Conservation (phyloP, 2,329 filamentous ascomycete species). For the Cryphonectria radicalis region DNA sequence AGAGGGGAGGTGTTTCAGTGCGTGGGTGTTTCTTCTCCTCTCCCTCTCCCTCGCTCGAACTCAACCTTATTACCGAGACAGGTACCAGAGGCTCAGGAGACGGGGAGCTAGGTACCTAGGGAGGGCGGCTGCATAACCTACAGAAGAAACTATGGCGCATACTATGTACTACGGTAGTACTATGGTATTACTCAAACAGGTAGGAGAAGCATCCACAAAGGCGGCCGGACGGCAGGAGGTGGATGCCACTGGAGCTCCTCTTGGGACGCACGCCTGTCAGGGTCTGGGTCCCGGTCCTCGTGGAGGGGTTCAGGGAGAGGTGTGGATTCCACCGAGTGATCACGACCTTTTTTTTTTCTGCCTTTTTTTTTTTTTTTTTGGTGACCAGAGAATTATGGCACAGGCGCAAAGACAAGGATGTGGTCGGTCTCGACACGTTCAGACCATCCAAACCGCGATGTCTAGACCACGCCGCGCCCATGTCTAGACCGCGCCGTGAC, state of each 20-base stretch:
- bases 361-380: no score
- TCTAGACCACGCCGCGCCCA: constrained; percentile 1
- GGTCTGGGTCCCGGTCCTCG: background rate
- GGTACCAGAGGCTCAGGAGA: background rate
- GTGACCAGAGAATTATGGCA: background rate
- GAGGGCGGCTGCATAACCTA: background rate
- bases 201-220: background rate
- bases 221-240: constrained; percentile 1
- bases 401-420: background rate
- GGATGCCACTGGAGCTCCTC: background rate
- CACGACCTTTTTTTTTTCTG: background rate
- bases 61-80: background rate
- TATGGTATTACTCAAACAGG: background rate
- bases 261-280: background rate
- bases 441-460: background rate
- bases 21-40: background rate
- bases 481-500: background rate
- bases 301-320: background rate
- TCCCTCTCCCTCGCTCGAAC: background rate
- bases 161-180: background rate
- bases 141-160: background rate
- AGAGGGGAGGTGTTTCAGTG: background rate
- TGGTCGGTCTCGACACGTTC: background rate
- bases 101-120: background rate
- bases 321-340: background rate